phyloP scores from a whole-genome alignment of 805 yeast genomes.

The Wickerhamiella occidentalis region DNA sequence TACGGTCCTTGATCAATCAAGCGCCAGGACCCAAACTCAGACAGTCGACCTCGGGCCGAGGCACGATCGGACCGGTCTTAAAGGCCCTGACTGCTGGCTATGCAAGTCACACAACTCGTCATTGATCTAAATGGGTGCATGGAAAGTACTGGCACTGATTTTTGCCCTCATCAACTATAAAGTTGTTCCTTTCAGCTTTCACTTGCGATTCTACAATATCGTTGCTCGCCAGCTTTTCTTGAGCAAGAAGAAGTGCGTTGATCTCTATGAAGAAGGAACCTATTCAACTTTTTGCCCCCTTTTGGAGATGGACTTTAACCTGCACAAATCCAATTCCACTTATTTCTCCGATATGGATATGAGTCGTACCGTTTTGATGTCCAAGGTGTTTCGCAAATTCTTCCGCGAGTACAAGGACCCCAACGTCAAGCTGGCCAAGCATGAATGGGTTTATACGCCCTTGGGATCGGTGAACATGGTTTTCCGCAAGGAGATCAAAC shows the following conservation, averaged over 20 bases:
- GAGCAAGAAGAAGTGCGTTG: conserved; percentile 15
- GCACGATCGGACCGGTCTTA: no score
- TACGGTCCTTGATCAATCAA: no score
- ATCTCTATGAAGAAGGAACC: conserved; percentile 33
- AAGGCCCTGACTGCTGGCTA: not conserved
- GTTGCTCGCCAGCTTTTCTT: conserved; percentile 33
- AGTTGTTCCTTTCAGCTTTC: conserved; percentile 55
- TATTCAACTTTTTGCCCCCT: conserved; percentile 52
- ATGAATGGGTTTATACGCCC: conserved; percentile 51
- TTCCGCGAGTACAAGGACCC: conserved; percentile 36
- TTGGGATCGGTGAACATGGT: conserved; percentile 59
- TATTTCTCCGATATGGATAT: conserved; percentile 74
- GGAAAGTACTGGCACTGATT: conserved; percentile 14
- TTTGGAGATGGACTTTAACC: conserved; percentile 71
- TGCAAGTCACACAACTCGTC: no score
- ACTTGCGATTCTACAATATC: conserved; percentile 45
- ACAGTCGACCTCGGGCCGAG: no score
- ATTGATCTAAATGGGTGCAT: not conserved
- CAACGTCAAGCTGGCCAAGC: conserved; percentile 21
- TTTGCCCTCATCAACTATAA: conserved; percentile 40
- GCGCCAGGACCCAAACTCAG: no score
- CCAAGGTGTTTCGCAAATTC: conserved; percentile 43
- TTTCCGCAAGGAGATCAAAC: conserved; percentile 61
- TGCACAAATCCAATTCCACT: conserved; percentile 81
- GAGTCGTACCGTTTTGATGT: conserved; percentile 54